A percentile compares a stretch with the other conserved stretches of the same genome.
Conservation (phyloP, 1,139 yeast species). For the Nadsonia commutata region DNA sequence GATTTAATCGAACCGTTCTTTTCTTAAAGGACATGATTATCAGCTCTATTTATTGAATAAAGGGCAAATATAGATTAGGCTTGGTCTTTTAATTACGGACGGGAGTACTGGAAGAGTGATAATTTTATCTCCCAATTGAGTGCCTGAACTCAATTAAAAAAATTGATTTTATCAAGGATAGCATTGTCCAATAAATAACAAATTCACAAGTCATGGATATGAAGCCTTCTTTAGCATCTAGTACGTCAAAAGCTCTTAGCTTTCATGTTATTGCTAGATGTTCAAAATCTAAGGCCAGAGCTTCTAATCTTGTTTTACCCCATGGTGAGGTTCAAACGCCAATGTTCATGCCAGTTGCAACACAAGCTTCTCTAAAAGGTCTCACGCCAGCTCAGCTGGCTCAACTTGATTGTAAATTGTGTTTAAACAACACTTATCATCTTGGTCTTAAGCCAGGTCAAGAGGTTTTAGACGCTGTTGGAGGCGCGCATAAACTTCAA, state of each 20-base stretch:
- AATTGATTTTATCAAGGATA: too few species aligned
- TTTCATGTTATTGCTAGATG: slow-evolving; percentile 28
- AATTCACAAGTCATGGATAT: background rate
- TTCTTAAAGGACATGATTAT: slow-evolving; percentile 17
- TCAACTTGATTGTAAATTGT: slow-evolving; percentile 27
- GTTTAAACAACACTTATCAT: slow-evolving; percentile 31
- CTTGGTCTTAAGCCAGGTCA: slow-evolving; percentile 31
- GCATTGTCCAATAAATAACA: too few species aligned
- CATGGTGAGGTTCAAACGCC: slow-evolving; percentile 32
- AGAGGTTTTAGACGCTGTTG: slow-evolving; percentile 26
- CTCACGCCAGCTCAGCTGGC: slow-evolving; percentile 29
- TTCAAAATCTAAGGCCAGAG: slow-evolving; percentile 30
- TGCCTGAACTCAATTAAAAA: too few species aligned
- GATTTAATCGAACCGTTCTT: slow-evolving; percentile 12
- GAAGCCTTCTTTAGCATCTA: background rate
- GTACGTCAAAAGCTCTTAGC: slow-evolving; percentile 20
- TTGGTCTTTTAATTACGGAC: too few species aligned
- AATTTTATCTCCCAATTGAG: too few species aligned
- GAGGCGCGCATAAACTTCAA: slow-evolving; percentile 31
- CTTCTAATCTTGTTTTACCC: slow-evolving; percentile 27
- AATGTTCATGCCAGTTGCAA: slow-evolving; percentile 34
- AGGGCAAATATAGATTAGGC: too few species aligned
- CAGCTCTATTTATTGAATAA: too few species aligned
- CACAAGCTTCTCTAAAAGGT: slow-evolving; percentile 33
- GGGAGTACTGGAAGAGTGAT: too few species aligned